Conservation (phyloP, 2,329 filamentous ascomycete genomes). For the Botrytis sinoallii region DNA sequence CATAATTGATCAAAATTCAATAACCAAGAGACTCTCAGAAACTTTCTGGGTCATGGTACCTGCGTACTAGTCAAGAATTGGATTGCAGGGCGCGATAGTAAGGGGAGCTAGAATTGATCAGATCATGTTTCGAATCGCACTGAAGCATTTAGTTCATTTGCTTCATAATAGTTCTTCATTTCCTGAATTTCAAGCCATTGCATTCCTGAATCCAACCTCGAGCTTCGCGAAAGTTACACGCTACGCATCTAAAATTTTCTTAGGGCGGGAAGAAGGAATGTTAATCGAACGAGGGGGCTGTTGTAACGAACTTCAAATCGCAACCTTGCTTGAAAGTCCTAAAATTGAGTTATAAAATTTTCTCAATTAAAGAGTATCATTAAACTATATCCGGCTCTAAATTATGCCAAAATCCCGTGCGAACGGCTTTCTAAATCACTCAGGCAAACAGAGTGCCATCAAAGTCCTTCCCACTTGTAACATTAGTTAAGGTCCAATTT, state of each 20-base stretch:
- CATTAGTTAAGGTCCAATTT: conserved; percentile 8
- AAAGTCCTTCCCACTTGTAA: conserved; percentile 15
- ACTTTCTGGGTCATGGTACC: not conserved
- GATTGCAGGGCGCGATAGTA: not conserved
- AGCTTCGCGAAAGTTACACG: not conserved
- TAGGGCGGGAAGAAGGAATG: not conserved
- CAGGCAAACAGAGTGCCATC: conserved; percentile 16
- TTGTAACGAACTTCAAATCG: not conserved
- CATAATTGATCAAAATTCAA: not conserved
- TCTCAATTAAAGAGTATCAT: not conserved
- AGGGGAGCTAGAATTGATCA: not conserved
- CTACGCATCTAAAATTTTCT: not conserved
- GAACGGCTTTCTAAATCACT: not conserved
- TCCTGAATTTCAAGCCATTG: not conserved
- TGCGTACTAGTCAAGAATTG: not conserved
- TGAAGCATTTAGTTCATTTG: not conserved
- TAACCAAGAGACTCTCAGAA: not conserved
- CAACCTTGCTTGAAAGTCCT: not conserved
- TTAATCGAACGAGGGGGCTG: not conserved
- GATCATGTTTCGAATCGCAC: no score
- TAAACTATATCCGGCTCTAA: not conserved
- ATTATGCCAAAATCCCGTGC: not conserved
- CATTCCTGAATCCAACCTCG: not conserved
- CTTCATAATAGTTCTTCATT: not conserved
- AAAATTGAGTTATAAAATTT: not conserved